These are phyloP conservation scores for Botrytis cinerea DNA, from an alignment of 2,329 filamentous ascomycete species.

Conservation along the genomic window DNA sequence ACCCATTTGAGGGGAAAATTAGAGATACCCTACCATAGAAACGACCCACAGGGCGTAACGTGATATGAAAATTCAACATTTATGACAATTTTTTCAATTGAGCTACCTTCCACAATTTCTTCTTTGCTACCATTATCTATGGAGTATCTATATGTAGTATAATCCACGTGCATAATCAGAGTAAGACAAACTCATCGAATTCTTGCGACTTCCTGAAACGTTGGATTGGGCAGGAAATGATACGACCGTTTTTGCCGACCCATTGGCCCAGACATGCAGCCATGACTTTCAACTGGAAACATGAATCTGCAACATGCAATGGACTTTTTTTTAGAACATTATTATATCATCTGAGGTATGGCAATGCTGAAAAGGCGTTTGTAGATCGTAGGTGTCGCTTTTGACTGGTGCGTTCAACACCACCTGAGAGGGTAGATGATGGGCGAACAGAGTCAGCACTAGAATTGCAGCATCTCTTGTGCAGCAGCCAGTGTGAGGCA, in stretches of 20 bases:
- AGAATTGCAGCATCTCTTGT: not conserved
- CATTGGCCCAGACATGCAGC: not conserved
- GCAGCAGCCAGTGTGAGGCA: not conserved
- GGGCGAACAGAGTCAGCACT: not conserved
- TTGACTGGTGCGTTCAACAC: not conserved
- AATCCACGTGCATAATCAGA: not conserved
- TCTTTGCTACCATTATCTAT: not conserved
- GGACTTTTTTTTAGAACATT: constrained; percentile 5
- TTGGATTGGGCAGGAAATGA: not conserved
- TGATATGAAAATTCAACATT: constrained; percentile 23
- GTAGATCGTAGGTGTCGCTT: not conserved
- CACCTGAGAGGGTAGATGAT: not conserved
- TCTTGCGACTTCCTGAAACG: not conserved
- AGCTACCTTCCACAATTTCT: not conserved
- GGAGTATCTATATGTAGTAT: not conserved
- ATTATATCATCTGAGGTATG: not conserved
- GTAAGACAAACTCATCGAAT: not conserved
- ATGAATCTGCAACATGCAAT: not conserved
- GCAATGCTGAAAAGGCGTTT: not conserved
- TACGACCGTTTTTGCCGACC: not conserved
- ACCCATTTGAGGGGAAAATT: constrained; percentile 15
- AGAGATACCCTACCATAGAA: constrained; percentile 28
- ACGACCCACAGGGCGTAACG: constrained; percentile 10
- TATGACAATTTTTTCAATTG: constrained; percentile 6
- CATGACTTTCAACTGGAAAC: constrained; percentile 2